Evolutionary conservation across 2,329 filamentous ascomycete genomes (phyloP).

Genomic region (Chaetomiaceae sp.): DNA sequence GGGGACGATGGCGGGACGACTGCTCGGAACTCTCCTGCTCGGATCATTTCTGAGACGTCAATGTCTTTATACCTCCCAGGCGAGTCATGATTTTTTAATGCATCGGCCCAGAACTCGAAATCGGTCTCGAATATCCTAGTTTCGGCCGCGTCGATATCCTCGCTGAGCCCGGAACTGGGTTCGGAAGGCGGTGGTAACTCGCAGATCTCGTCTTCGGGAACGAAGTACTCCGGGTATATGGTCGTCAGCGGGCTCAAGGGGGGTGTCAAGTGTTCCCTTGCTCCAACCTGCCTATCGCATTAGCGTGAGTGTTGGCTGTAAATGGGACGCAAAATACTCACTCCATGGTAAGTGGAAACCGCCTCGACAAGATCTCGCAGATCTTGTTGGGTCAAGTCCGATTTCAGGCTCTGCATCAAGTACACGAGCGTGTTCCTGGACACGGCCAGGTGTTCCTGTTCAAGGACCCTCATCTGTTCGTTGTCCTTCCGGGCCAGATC

Average conservation of each 20-base stretch:
- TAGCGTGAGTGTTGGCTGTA: background rate
- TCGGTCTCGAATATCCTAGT: conserved; percentile 22
- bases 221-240: conserved; percentile 7
- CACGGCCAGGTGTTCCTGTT: conserved; percentile 24
- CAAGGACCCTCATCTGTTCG: conserved; percentile 14
- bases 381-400: conserved; percentile 20
- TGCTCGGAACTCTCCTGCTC: conserved; percentile 8
- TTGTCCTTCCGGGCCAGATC: conserved; percentile 1
- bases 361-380: conserved; percentile 14
- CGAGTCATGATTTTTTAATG: conserved; percentile 4
- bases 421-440: conserved; percentile 20
- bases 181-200: conserved; percentile 24
- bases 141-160: conserved; percentile 26
- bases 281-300: conserved; percentile 11
- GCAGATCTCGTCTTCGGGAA: conserved; percentile 20
- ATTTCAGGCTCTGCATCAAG: conserved; percentile 20
- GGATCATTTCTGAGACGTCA: conserved; percentile 24
- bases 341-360: conserved; percentile 21
- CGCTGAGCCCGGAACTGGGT: conserved; percentile 20
- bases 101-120: conserved; percentile 20
- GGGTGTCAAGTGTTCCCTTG: conserved; percentile 24
- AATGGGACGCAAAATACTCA: conserved; percentile 11
- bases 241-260: conserved; percentile 24
- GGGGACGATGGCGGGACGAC: background rate
- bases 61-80: conserved; percentile 21